phyloP scores from a whole-genome alignment of 306 rosid species.

The Morella rubra region DNA sequence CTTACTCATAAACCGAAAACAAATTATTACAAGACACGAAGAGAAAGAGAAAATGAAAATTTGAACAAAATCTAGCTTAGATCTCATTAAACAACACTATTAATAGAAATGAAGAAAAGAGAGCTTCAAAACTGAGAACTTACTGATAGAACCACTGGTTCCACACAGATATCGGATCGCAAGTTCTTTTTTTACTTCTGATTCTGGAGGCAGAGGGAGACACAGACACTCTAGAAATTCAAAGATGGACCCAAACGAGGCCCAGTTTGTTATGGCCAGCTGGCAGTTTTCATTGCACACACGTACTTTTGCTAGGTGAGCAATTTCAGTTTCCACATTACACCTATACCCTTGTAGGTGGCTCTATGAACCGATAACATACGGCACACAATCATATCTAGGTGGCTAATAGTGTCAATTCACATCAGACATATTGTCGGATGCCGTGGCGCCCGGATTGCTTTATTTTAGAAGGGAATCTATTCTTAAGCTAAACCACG shows the following conservation, averaged over 20 bases:
- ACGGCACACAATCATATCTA: neutral
- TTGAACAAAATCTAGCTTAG: neutral
- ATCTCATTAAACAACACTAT: neutral
- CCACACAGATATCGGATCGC: slow-evolving; percentile 15
- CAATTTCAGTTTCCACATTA: neutral
- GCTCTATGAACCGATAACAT: neutral
- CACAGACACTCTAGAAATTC: neutral
- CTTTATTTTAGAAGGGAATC: neutral
- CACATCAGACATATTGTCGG: neutral
- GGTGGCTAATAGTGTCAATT: neutral
- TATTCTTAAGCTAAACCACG: too few relatives aligned
- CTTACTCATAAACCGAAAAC: slow-evolving; percentile 6
- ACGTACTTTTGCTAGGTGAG: neutral
- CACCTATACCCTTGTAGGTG: slow-evolving; percentile 20
- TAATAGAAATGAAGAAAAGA: neutral
- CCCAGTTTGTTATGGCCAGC: slow-evolving; percentile 25
- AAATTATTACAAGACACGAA: neutral
- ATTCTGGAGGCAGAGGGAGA: slow-evolving; percentile 11
- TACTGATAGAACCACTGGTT: slow-evolving; percentile 35
- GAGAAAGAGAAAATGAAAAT: neutral
- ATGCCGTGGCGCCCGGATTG: neutral
- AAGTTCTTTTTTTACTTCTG: slow-evolving; percentile 17
- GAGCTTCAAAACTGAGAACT: slow-evolving; percentile 27
- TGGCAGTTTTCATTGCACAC: slow-evolving; percentile 21
- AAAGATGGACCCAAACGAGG: slow-evolving; percentile 1